Evolutionary conservation across 1,139 yeast species (phyloP), one percentile per base, ranked within the genome.

Genomic region (Nadsonia commutata): DNA sequence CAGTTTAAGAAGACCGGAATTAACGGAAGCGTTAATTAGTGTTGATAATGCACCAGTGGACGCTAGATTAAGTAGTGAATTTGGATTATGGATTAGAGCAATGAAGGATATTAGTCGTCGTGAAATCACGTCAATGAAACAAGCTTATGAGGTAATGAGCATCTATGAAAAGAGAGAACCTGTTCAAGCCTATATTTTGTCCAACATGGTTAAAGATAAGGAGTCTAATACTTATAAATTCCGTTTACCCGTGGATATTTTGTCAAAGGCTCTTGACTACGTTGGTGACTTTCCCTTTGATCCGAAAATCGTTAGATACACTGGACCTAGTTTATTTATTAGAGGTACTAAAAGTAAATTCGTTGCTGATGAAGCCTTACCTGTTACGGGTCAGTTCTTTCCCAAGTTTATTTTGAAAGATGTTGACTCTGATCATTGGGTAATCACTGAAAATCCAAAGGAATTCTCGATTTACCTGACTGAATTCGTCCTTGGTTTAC

Each of bases 11-110:
- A 67, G 74, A 20, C 94, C 94, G 0, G 72, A 75, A 1, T 53
- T 79, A 19, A 78, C 80, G 2, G 67, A 73, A 31, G 71, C 78
- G 64, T 54, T 86, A 39, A 73, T 90, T 5, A 66, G 90, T 2
- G 94, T 90, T 3, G 98, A 90, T 56, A 90, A 86, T 59, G 86
- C 95, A 0, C 98, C 98, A 0, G 72, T 83, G 0, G 76, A 77
- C 43, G 68, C 78, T 20, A 62, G 74, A 2, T 74, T 81, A 17
- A 65, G 74, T 43, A 67, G 76, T 1, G 69, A 71, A 20, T 86
- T 86, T 56, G 71, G 78, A n/a, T 67, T 65, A 45, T 88, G 88
- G 56, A 72, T 84, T 20, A 67, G 68, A 41, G 80, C 76, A 39
- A 64, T 88, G 60, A 64, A 75, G 49, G 66, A 72, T 41, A 75